Percentiles rank a stretch among this genome's conserved stretches.
phyloP scores from a whole-genome alignment of 352 stramenopile species.

The Pythium graminicola region DNA sequence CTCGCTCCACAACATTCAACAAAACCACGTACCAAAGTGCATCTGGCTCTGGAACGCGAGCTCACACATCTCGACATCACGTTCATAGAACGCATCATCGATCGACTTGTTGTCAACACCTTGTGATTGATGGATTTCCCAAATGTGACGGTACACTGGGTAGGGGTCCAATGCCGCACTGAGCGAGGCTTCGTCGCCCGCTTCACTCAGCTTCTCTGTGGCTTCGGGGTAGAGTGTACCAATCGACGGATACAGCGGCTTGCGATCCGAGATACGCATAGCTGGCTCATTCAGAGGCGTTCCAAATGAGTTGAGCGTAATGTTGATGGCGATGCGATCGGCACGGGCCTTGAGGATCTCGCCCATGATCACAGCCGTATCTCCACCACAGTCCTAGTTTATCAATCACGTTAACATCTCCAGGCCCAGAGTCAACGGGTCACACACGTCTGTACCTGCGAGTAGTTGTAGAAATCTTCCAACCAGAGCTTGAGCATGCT shows the following conservation, averaged over 20 bases:
- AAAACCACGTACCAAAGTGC: constrained; percentile 89
- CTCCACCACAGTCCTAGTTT: constrained; percentile 87
- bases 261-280: constrained; percentile 96
- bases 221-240: constrained; percentile 96
- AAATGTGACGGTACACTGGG: constrained; percentile 96
- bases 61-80: constrained; percentile 97
- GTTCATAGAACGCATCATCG: constrained; percentile 99
- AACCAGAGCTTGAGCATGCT: constrained; percentile 98
- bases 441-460: constrained; percentile 45
- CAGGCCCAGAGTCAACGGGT: too few species aligned
- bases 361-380: constrained; percentile 97
- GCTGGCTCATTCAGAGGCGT: constrained; percentile 89
- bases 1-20: too few species aligned
- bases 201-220: constrained; percentile 91
- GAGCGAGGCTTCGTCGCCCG: constrained; percentile 87
- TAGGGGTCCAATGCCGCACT: constrained; percentile 90
- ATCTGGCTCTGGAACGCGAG: constrained; percentile 99
- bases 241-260: constrained; percentile 96
- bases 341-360: constrained; percentile 93
- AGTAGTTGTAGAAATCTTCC: constrained; percentile 94
- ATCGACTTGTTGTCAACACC: constrained; percentile 95
- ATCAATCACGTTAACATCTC: not conserved
- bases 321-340: constrained; percentile 98
- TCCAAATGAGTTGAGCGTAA: constrained; percentile 98
- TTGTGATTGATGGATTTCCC: constrained; percentile 93